Evolutionary conservation across 805 yeast species (phyloP).

Genomic region (Kodamaea sagamina): DNA sequence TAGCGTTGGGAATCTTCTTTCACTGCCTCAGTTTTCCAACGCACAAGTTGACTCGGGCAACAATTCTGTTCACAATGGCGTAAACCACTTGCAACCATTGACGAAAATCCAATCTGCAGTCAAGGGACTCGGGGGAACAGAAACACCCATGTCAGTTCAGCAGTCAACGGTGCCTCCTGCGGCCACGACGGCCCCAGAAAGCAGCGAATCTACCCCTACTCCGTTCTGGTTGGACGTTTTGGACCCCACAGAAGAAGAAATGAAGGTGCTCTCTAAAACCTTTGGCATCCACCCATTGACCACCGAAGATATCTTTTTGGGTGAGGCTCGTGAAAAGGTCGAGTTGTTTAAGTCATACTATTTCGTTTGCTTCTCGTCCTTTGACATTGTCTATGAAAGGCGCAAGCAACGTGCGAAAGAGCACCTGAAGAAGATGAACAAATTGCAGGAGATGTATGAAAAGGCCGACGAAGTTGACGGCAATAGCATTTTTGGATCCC

Average conservation of each 20-base stretch:
- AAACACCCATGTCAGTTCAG: constrained; percentile 14
- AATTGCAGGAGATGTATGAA: constrained; percentile 40
- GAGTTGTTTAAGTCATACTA: constrained; percentile 90
- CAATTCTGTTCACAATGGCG: constrained; percentile 7
- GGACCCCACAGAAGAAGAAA: constrained; percentile 94
- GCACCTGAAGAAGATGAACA: constrained; percentile 40
- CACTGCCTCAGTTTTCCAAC: constrained; percentile 4
- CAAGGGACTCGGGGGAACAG: constrained; percentile 7
- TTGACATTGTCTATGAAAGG: constrained; percentile 70
- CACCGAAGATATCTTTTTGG: constrained; percentile 89
- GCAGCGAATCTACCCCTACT: constrained; percentile 14
- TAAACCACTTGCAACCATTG: constrained; percentile 9
- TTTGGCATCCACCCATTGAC: constrained; percentile 96
- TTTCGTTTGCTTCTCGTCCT: constrained; percentile 75
- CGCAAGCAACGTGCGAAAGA: constrained; percentile 52
- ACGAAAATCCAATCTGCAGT: constrained; percentile 7
- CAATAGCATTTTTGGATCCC: constrained; percentile 19
- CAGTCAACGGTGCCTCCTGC: constrained; percentile 9
- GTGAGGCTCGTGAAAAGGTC: constrained; percentile 94
- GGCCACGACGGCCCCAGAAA: constrained; percentile 16
- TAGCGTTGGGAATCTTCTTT: constrained; percentile 11
- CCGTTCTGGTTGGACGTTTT: constrained; percentile 84
- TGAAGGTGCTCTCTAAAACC: constrained; percentile 86
- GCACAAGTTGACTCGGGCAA: constrained; percentile 7
- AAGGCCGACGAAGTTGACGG: constrained; percentile 18